A percentile compares a stretch with the other conserved stretches of the same genome.
Conservation (phyloP, 2,329 filamentous ascomycete species). For the Hypoxylon sp. region DNA sequence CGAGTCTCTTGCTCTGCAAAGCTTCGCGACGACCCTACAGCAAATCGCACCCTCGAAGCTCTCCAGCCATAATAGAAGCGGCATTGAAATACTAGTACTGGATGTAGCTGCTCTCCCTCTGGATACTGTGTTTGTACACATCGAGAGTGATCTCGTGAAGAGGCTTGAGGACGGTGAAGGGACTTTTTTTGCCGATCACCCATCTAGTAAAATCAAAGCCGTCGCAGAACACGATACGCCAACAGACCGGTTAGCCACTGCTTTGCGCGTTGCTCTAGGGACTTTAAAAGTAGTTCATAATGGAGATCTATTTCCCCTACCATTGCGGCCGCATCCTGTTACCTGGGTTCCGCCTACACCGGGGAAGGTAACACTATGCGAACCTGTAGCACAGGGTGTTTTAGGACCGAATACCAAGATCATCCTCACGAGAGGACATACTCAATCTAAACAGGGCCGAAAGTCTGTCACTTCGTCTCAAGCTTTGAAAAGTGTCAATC, state of each 20-base stretch:
- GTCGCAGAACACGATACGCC: slow-evolving; percentile 51
- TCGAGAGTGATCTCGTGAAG: slow-evolving; percentile 83
- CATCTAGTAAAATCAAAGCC: slow-evolving; percentile 52
- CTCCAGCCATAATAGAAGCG: slow-evolving; percentile 76
- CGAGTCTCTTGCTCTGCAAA: slow-evolving; percentile 78
- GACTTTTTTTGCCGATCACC: slow-evolving; percentile 78
- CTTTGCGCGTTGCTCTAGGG: slow-evolving; percentile 79
- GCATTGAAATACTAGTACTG: slow-evolving; percentile 85
- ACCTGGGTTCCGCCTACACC: slow-evolving; percentile 87
- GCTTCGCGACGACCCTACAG: slow-evolving; percentile 79
- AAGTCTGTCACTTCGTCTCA: slow-evolving; percentile 62
- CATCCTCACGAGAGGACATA: slow-evolving; percentile 76
- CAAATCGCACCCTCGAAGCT: slow-evolving; percentile 81
- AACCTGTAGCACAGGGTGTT: slow-evolving; percentile 90
- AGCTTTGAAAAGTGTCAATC: slow-evolving; percentile 68
- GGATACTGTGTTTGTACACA: slow-evolving; percentile 86
- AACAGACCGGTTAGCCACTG: slow-evolving; percentile 70
- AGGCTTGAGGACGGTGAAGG: slow-evolving; percentile 85
- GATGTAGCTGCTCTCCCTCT: slow-evolving; percentile 83
- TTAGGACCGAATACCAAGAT: slow-evolving; percentile 83
- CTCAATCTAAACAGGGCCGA: slow-evolving; percentile 65
- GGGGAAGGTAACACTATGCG: slow-evolving; percentile 90
- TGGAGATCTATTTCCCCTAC: slow-evolving; percentile 82
- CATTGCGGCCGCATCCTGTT: slow-evolving; percentile 84
- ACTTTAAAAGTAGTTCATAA: slow-evolving; percentile 82